Base-by-base conservation (phyloP, 2,329 filamentous ascomycete species). In the Elsinoe perseae region DNA sequence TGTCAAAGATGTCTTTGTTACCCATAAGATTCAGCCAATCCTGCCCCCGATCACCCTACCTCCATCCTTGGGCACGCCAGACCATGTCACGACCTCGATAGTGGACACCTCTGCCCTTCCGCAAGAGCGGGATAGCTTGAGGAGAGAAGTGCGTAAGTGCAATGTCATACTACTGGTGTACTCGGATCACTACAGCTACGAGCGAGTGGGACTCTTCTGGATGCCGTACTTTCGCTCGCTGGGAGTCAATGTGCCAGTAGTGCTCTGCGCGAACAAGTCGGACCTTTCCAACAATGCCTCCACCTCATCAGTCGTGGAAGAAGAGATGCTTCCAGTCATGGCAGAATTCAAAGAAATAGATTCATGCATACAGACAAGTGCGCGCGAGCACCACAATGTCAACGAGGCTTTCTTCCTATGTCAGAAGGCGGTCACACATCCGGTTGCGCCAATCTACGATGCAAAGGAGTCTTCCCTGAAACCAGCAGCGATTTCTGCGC, bases 271-370 rank as follows among this genome's bases (percentile, higher is more conserved):
- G 67, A 97, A 97, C 77, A 98, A 98, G 72, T 89, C 89, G n/a
- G 93, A 98, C 65, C 77, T 96, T 55, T 82, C 83, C 2, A 81
- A 80, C 2, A 85, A 87, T 63, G 85, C 82, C 40, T 87, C 80
- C 58, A 89, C 89, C 7, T 80, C 89, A 0, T 89, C 95, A 69
- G 86, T 95, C 7, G 83, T 95, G 44, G 88, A 95, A 65, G 93
- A 97, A 70, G 93, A 98, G 74, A 96, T 98, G 89, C 78, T 97
- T 28, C 93, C 93, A 0, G 85, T 98, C 62, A 96, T 98, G 93
- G 86, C 88, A 59, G 93, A 98, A 73, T 98, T 97, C 73, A 92
- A 95, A 68, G 93, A 97, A 71, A 96, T 98, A 61, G 93, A 98
- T 69, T 95, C 91, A 0, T 98, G 93, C 72, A 97, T 98, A 68